Evolutionary conservation across 2,329 filamentous ascomycete genomes (phyloP).

Genomic region (Stromatinia cepivora): DNA sequence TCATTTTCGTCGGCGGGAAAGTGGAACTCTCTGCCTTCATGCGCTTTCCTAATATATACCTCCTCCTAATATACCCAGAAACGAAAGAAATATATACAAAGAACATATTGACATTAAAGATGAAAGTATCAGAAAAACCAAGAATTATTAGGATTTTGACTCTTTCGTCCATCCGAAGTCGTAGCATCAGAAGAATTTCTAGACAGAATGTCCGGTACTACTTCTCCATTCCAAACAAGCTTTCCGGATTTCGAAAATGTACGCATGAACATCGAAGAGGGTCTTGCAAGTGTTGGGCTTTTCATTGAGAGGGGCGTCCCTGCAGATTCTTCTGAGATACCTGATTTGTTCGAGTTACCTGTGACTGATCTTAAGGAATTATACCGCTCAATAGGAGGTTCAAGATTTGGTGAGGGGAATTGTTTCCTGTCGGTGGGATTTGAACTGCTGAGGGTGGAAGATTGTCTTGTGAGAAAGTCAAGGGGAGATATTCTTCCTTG

Average conservation of each 20-base stretch:
- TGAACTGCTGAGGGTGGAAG: neutral
- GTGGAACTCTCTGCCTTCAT: too few relatives aligned
- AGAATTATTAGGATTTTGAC: neutral
- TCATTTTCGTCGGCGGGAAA: too few relatives aligned
- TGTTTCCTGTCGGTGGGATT: neutral
- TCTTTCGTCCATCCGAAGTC: neutral
- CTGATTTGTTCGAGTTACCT: neutral
- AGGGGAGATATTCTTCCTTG: constrained; percentile 4
- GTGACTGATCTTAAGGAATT: neutral
- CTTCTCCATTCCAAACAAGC: neutral
- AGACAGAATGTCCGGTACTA: neutral
- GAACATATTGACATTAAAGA: neutral
- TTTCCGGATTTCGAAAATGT: neutral
- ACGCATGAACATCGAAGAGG: neutral
- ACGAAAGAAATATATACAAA: neutral
- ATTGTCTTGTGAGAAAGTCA: neutral
- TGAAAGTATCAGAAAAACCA: neutral
- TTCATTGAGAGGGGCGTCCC: neutral
- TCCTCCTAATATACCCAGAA: neutral
- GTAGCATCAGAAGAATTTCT: neutral
- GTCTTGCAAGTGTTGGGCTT: neutral
- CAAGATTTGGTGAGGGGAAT: neutral
- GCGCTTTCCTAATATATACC: neutral
- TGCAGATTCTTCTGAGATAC: neutral
- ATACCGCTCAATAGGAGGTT: neutral